Percentiles rank a stretch among this genome's conserved stretches.
Evolutionary conservation across 306 rosid species (phyloP).

Genomic region (Corylus avellana): DNA sequence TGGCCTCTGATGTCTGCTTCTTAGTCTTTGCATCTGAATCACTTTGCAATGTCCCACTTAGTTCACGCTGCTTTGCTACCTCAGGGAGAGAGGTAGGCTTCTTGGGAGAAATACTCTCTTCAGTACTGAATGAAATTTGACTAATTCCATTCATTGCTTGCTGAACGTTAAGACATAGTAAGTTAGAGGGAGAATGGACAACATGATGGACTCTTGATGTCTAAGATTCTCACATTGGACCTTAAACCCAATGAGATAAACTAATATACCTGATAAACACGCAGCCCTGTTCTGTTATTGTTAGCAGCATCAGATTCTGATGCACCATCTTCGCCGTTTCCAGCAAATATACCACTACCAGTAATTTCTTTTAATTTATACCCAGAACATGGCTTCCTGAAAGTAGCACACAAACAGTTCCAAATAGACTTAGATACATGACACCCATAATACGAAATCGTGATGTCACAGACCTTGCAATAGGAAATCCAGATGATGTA

Average conservation of each 20-base stretch:
- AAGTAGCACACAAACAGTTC: constrained; percentile 10
- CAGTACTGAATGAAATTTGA: constrained; percentile 74
- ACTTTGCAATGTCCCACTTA: constrained; percentile 68
- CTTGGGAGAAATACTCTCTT: constrained; percentile 63
- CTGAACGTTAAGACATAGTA: constrained; percentile 33
- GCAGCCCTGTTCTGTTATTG: constrained; percentile 54
- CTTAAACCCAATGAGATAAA: background rate
- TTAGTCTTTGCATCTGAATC: constrained; percentile 46
- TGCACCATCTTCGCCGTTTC: constrained; percentile 40
- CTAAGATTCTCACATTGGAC: background rate
- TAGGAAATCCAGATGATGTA: background rate
- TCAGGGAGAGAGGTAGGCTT: constrained; percentile 68
- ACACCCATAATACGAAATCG: background rate
- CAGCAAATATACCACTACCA: constrained; percentile 69
- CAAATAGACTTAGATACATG: background rate
- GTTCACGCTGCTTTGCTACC: constrained; percentile 95
- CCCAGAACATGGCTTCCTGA: constrained; percentile 76
- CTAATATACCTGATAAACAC: constrained; percentile 60
- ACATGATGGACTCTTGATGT: background rate
- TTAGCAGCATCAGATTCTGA: constrained; percentile 45
- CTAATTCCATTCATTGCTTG: constrained; percentile 69
- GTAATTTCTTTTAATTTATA: constrained; percentile 69
- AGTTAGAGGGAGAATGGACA: background rate
- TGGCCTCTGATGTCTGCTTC: constrained; percentile 68
- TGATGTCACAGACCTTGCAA: background rate